These are phyloP conservation scores for Veloboletus limbatus DNA, from an alignment of 1,284 basidiomycete species.

Conservation along the genomic window DNA sequence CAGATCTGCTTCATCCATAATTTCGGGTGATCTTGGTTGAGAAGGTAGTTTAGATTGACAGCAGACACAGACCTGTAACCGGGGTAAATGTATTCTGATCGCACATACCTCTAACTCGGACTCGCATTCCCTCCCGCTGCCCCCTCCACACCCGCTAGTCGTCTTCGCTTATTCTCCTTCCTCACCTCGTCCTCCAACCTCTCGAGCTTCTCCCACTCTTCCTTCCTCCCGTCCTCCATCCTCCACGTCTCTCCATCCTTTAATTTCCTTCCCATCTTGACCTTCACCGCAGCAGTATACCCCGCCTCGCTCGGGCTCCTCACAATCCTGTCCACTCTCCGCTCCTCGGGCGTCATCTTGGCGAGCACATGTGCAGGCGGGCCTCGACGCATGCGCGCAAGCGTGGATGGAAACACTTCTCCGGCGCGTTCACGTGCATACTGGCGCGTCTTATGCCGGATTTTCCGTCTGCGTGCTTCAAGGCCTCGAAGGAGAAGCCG, in stretches of 20 bases:
- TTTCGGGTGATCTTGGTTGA: too few species aligned
- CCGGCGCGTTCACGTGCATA: slow-evolving; percentile 57
- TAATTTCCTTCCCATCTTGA: slow-evolving; percentile 47
- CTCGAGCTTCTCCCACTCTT: slow-evolving; percentile 38
- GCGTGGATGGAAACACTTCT: slow-evolving; percentile 48
- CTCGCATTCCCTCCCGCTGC: neutral
- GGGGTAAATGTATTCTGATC: neutral
- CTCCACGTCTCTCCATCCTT: slow-evolving; percentile 43
- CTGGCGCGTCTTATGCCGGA: slow-evolving; percentile 61
- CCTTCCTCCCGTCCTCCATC: slow-evolving; percentile 42
- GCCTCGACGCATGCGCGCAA: slow-evolving; percentile 45
- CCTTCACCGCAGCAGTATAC: slow-evolving; percentile 46
- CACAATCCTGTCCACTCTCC: slow-evolving; percentile 45
- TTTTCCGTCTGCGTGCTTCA: slow-evolving; percentile 54
- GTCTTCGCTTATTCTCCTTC: slow-evolving; percentile 36
- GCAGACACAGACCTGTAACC: too few species aligned
- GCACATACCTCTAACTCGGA: slow-evolving; percentile 4
- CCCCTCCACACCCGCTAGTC: neutral
- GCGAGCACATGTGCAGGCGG: slow-evolving; percentile 60
- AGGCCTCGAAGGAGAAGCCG: slow-evolving; percentile 48
- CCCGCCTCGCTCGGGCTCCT: slow-evolving; percentile 60
- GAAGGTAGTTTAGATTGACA: too few species aligned
- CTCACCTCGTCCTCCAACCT: slow-evolving; percentile 37
- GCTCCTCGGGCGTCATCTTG: slow-evolving; percentile 49
- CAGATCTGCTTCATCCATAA: too few species aligned